Evolutionary conservation across 2,329 filamentous ascomycete genomes (phyloP).

Genomic region (Metarhizium humberi): DNA sequence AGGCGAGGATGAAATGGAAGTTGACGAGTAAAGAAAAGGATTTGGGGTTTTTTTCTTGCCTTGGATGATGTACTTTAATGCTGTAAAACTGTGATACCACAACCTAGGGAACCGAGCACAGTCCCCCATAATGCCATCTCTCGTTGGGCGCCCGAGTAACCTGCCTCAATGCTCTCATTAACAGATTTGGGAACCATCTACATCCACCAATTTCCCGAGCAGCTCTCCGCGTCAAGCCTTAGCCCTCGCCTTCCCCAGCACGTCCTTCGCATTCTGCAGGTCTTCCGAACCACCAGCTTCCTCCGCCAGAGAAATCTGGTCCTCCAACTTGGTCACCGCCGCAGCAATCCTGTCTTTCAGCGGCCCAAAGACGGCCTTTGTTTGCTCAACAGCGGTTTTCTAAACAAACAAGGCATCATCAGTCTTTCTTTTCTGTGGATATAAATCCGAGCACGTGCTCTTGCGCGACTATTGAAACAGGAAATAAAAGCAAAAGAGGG

Average conservation of each 20-base stretch:
- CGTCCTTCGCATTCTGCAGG: slow-evolving; percentile 45
- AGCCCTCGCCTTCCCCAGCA: slow-evolving; percentile 39
- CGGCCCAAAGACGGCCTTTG: slow-evolving; percentile 68
- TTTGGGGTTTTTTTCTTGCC: neutral
- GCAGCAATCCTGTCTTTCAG: slow-evolving; percentile 62
- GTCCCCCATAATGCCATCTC: neutral
- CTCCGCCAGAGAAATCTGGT: slow-evolving; percentile 54
- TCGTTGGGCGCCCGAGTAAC: neutral
- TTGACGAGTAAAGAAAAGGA: slow-evolving; percentile 30
- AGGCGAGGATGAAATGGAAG: slow-evolving; percentile 47
- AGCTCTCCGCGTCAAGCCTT: neutral
- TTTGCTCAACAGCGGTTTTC: slow-evolving; percentile 79
- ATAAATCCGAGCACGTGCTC: neutral
- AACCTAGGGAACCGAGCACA: neutral
- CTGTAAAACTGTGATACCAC: neutral
- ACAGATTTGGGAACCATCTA: neutral
- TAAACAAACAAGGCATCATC: slow-evolving; percentile 23
- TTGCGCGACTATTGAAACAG: neutral
- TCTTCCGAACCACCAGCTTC: slow-evolving; percentile 37
- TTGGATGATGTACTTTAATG: neutral
- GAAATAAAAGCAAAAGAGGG: neutral
- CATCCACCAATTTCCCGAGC: neutral
- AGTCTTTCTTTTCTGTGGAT: neutral
- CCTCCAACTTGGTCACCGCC: slow-evolving; percentile 64
- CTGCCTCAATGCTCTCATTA: neutral